Percentiles rank a stretch among this genome's conserved stretches.
These are phyloP conservation scores for Elaeagnus macrophylla DNA, from an alignment of 306 rosid genomes.

Conservation along the genomic window DNA sequence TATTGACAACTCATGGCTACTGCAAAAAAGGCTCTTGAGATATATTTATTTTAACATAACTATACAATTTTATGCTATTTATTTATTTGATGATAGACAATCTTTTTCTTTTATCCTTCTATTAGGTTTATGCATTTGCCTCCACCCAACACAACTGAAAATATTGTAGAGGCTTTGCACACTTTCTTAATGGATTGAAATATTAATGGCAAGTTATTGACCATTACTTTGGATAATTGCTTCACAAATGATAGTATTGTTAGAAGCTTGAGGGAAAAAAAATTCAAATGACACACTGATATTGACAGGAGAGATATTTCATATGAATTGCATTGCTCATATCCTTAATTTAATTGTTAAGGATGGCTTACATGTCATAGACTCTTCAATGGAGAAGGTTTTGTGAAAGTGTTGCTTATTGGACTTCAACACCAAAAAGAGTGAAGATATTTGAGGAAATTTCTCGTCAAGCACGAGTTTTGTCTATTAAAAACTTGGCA, in stretches of 20 bases:
- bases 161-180: no score
- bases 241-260: not conserved
- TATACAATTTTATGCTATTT: no score
- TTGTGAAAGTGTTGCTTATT: not conserved
- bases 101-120: no score
- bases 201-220: not conserved
- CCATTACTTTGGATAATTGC: not conserved
- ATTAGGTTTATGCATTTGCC: no score
- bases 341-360: not conserved
- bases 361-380: not conserved
- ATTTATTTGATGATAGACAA: no score
- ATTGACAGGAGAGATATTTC: not conserved
- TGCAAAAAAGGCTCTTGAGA: no score
- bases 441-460: not conserved
- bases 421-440: not conserved
- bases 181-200: not conserved
- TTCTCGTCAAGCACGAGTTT: not conserved
- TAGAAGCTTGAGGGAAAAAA: not conserved
- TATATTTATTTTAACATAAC: no score
- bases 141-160: no score
- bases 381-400: not conserved
- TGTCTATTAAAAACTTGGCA: not conserved
- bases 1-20: no score
- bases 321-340: not conserved
- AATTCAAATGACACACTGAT: not conserved